phyloP scores from a whole-genome alignment of 2,329 filamentous ascomycete genomes.

The Microdochium bolleyi region DNA sequence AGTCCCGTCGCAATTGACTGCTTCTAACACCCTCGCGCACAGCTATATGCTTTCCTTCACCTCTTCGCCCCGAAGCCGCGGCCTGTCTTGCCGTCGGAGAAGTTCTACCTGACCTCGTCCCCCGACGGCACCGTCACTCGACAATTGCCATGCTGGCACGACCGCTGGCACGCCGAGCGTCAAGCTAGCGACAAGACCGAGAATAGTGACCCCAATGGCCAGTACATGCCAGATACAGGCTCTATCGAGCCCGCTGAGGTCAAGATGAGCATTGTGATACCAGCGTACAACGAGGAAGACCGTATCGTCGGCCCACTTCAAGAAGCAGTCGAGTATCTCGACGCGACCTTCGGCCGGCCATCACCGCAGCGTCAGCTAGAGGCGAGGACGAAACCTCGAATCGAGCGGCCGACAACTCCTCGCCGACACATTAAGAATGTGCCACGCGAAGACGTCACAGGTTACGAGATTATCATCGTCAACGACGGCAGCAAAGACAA shows the following conservation, averaged over 20 bases:
- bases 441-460: constrained; percentile 32
- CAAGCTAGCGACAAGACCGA: constrained; percentile 34
- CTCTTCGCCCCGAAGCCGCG: constrained; percentile 77
- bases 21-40: constrained; percentile 5
- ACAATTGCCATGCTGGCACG: constrained; percentile 80
- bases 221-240: constrained; percentile 37
- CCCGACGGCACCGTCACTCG: constrained; percentile 47
- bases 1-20: neutral
- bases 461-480: constrained; percentile 90
- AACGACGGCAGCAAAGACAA: constrained; percentile 82
- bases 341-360: constrained; percentile 61
- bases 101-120: constrained; percentile 71
- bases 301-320: constrained; percentile 78
- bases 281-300: constrained; percentile 89
- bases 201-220: constrained; percentile 26
- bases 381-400: constrained; percentile 18
- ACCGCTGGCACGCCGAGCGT: constrained; percentile 60
- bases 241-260: constrained; percentile 68
- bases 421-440: constrained; percentile 26
- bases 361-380: constrained; percentile 12
- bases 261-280: constrained; percentile 87
- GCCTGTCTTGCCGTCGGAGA: constrained; percentile 66
- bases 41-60: constrained; percentile 63
- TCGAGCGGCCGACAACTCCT: constrained; percentile 19
- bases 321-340: constrained; percentile 82